Evolutionary conservation across 345 rosid species (phyloP), one percentile per base, ranked within the genome.

Genomic region (Fremontodendron californicum): DNA sequence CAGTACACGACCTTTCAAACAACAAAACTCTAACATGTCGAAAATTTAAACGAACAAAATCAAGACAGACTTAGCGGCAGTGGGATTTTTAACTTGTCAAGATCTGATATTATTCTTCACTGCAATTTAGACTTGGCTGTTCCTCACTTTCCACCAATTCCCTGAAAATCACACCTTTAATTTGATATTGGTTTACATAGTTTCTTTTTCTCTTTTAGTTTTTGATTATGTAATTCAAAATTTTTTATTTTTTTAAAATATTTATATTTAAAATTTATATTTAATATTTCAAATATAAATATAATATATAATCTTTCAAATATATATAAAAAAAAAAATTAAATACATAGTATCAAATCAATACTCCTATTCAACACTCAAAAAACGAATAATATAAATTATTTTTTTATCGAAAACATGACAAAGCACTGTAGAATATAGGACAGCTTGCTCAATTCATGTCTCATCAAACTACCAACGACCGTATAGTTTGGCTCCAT

Each of bases 1-100:
- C 31, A 55, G 61, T 45, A 79, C 88, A 84, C 86, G 84, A 77
- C 81, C 81, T 75, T 46, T 71, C 2, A 69, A 21, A 73, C 63
- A 69, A 27, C 58, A 21, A 21, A 54, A 54, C 60, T 21, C 45
- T 52, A 68, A n/a, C 54, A 68, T 25, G 54, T 68, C 35, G 52
- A 25, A 13, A 76, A n/a, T 19, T 12, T 45, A 6, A 23, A 18
- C 78, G 78, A 80, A 82, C 29, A 21, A 54, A n/a, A 54, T 54
- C 60, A 54, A 21, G 60, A 54, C 60, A 54, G 27, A 8, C 27
- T 33, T 33, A 33, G 1, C 35, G 1, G 35, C 35, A 21, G 27
- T 43, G 68, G 45, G 65, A 31, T 51, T 52, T 29, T 71, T 68
- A 48, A 63, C 67, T 29, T 9, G 0, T 45, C 74, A 54, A 81